phyloP scores from a whole-genome alignment of 225 moss, liverwort and hornwort species.

The Pseudoscleropodium purum region DNA sequence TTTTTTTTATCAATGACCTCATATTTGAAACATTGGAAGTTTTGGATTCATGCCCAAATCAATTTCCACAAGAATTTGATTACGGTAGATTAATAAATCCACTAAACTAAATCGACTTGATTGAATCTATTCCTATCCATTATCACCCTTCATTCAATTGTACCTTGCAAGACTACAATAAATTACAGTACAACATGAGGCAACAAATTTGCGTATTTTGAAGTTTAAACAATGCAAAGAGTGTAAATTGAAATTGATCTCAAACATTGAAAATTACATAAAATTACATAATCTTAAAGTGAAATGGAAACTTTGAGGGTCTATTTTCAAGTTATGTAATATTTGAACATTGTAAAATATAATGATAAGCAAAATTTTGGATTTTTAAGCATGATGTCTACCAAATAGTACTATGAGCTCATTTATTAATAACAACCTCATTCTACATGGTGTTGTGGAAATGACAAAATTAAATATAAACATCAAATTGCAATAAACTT shows the following conservation, averaged over 20 bases:
- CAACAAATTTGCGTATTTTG: neutral
- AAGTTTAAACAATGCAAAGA: neutral
- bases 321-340: neutral
- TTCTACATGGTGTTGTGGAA: neutral
- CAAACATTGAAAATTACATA: neutral
- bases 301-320: neutral
- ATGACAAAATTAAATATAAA: neutral
- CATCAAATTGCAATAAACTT: neutral
- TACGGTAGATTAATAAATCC: neutral
- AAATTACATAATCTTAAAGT: neutral
- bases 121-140: neutral
- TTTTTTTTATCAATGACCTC: too few relatives aligned
- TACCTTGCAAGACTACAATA: neutral
- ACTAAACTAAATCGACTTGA: neutral
- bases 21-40: too few relatives aligned
- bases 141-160: neutral
- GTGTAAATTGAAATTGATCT: neutral
- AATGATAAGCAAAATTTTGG: neutral
- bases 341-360: neutral
- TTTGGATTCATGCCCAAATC: too few relatives aligned
- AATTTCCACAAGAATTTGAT: too few relatives aligned
- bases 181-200: fast-evolving
- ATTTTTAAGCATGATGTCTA: neutral
- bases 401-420: neutral
- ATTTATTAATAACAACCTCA: neutral